These are phyloP conservation scores for Debaryomyces prosopidis DNA, from an alignment of 805 yeast genomes.

Conservation along the genomic window DNA sequence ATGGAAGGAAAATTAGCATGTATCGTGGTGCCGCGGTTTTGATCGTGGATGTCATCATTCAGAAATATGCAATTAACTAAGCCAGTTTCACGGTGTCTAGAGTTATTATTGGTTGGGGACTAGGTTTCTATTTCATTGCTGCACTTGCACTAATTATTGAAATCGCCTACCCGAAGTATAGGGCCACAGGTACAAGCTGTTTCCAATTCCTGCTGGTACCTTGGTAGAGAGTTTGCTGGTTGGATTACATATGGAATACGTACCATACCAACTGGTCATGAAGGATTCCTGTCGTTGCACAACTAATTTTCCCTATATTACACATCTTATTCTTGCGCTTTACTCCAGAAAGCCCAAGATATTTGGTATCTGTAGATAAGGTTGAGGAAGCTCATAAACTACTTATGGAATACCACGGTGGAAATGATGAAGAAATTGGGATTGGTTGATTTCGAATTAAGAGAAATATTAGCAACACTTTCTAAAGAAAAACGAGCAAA, in stretches of 20 bases:
- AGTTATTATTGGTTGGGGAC: conserved; percentile 49
- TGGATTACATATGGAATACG: conserved; percentile 52
- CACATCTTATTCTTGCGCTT: conserved; percentile 34
- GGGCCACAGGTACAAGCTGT: conserved; percentile 45
- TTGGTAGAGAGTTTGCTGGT: conserved; percentile 55
- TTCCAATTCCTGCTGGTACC: conserved; percentile 52
- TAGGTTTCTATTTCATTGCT: conserved; percentile 39
- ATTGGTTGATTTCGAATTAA: conserved; percentile 38
- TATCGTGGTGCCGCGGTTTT: conserved; percentile 23
- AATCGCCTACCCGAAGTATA: conserved; percentile 46
- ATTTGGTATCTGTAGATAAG: conserved; percentile 39
- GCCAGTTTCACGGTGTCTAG: conserved; percentile 44
- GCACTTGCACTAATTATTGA: conserved; percentile 54
- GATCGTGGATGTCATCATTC: conserved; percentile 36
- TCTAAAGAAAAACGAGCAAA: conserved; percentile 40
- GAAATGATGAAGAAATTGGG: conserved; percentile 31
- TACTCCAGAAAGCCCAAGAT: conserved; percentile 55
- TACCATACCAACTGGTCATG: conserved; percentile 39
- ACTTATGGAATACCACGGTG: conserved; percentile 41
- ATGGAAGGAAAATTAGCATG: conserved; percentile 39
- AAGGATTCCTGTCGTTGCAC: conserved; percentile 44
- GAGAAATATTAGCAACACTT: conserved; percentile 39
- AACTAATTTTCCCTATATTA: no score
- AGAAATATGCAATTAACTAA: conserved; percentile 34
- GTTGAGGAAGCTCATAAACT: conserved; percentile 43